phyloP scores from a whole-genome alignment of 163 green algal species.

The Scenedesmus sp. region DNA sequence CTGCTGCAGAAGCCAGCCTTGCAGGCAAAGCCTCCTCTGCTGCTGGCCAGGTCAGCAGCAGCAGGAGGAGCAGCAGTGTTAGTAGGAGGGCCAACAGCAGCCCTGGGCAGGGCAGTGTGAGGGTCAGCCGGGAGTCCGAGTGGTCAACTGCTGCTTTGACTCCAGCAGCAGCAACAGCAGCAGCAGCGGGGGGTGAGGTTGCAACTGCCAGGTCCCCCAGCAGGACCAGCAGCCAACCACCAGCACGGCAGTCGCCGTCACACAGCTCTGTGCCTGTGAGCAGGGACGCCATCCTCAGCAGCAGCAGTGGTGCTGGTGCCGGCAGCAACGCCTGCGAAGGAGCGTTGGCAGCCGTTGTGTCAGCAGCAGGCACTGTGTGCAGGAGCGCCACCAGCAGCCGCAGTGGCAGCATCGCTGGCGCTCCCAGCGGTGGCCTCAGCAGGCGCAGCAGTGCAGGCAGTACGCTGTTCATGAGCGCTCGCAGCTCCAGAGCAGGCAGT shows the following conservation, averaged over 20 bases:
- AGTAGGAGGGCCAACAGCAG: not conserved
- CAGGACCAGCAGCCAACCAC: not conserved
- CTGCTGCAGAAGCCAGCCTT: not conserved
- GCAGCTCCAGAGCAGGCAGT: not conserved
- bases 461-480: not conserved
- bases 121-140: not conserved
- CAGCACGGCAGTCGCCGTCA: not conserved
- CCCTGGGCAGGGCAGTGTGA: not conserved
- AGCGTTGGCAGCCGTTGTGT: not conserved
- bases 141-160: not conserved
- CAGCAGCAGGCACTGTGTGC: conserved; percentile 6
- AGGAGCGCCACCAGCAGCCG: not conserved
- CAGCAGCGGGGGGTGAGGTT: not conserved
- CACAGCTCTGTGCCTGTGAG: not conserved
- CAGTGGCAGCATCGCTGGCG: not conserved
- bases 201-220: not conserved
- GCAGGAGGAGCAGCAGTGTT: not conserved
- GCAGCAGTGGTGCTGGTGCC: not conserved
- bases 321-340: not conserved
- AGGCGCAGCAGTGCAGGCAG: not conserved
- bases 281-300: not conserved
- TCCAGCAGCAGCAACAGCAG: no score
- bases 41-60: not conserved
- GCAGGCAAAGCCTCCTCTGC: not conserved
- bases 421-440: not conserved